Conservation (phyloP, 352 stramenopile species). For the Pythium folliculosum region DNA sequence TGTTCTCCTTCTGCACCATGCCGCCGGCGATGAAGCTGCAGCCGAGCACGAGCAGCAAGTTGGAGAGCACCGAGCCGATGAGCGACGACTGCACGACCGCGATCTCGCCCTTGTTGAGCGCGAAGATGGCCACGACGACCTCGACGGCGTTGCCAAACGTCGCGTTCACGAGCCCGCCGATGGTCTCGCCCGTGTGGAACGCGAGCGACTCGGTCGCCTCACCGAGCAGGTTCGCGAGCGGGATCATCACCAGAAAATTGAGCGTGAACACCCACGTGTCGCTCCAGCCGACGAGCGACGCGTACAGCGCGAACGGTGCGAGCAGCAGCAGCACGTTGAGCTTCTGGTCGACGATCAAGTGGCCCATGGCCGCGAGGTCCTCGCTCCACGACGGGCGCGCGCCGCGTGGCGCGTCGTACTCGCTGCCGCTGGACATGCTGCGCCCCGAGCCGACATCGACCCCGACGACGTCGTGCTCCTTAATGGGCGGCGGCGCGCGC, state of each 20-base stretch:
- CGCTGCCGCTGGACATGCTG: neutral
- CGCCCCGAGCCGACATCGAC: neutral
- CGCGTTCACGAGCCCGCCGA: conserved; percentile 97
- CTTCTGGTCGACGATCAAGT: conserved; percentile 49
- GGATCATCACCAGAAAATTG: conserved; percentile 98
- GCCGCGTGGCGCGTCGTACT: neutral
- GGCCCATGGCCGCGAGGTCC: conserved; percentile 46
- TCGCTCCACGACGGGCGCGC: conserved; percentile 25
- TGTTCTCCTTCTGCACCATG: conserved; percentile 75
- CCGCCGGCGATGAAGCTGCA: conserved; percentile 95
- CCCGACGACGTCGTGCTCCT: neutral
- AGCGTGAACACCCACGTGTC: conserved; percentile 91
- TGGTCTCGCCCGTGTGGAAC: conserved; percentile 96
- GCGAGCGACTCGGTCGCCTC: conserved; percentile 97
- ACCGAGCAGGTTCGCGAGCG: conserved; percentile 94
- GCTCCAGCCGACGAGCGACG: conserved; percentile 59
- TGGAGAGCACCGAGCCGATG: conserved; percentile 97
- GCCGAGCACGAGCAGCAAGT: conserved; percentile 97
- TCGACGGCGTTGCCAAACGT: conserved; percentile 98
- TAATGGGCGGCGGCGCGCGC: neutral
- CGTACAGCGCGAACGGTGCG: conserved; percentile 64
- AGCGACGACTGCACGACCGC: conserved; percentile 96
- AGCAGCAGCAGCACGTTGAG: conserved; percentile 74
- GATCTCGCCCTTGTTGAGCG: conserved; percentile 93
- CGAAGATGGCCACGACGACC: conserved; percentile 95